Base-by-base conservation (phyloP, 495 filamentous ascomycete genomes). In the Immersiella caudata region DNA sequence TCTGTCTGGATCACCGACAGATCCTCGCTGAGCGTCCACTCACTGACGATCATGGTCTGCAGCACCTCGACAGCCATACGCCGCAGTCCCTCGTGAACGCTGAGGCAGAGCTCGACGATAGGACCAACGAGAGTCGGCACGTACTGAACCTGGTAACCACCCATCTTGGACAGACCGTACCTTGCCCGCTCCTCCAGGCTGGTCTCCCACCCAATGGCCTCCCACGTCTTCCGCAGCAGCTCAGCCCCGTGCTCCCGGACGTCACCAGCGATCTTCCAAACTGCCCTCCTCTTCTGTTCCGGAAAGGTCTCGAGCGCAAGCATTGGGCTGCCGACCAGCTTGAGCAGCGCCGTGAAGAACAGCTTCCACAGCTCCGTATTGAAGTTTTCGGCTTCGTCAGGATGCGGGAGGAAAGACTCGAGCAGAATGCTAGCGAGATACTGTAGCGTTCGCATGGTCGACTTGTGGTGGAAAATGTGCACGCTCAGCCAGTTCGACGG, bases 221-320 rank as follows among this genome's bases (percentile, higher is more conserved):
- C 93, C 95, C 95, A 99, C 33, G 89, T 95, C 22, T 87, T 82
- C 46, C 90, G 85, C 56, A 99, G 79, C 9, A 99, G 80, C 33
- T 93, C 89, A 0, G 95, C 94, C 54, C 95, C 96, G 70, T 93
- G 85, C 75, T 98, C 93, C 62, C 95, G 84, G 60, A 99, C 93
- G 82, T 99, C 95, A 22, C 95, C 96, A 27, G 93, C 96, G 73
- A 99, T 97, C 81, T 98, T 98, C 95, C 96, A 98, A 16, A 98
- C 94, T 3, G 94, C 94, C 26, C 95, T 82, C 49, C 96, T 83
- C 77, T 97, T 98, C 79, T 99, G 95, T 78, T 98, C 96, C 0
- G 96, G 93, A 75, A 97, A 98, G 0, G 93, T 97, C 74, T 99
- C 95, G 25, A 99, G 85, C 16, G 95, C 93, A 12, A 99, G 82